These are phyloP conservation scores for Neopestalotiopsis sp. DNA, from an alignment of 2,329 filamentous ascomycete genomes.

Conservation along the genomic window DNA sequence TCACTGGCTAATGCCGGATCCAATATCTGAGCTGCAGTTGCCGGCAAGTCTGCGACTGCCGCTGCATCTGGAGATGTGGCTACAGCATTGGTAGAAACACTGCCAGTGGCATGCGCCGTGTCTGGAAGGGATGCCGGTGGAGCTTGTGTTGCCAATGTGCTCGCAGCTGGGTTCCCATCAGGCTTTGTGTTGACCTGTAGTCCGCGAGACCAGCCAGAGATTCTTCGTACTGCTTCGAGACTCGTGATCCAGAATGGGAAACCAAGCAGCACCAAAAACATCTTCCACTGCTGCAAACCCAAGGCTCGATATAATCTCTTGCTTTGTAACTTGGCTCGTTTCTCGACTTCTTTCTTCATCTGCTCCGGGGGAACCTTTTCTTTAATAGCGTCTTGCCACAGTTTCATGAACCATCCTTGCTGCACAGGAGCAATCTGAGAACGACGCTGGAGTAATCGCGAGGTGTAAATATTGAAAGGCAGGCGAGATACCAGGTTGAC, in stretches of 20 bases:
- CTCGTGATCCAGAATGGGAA: slow-evolving; percentile 56
- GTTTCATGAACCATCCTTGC: slow-evolving; percentile 40
- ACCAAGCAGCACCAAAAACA: slow-evolving; percentile 43
- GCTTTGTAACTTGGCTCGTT: slow-evolving; percentile 30
- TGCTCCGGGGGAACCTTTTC: slow-evolving; percentile 22
- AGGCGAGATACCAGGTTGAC: slow-evolving; percentile 52
- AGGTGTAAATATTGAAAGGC: slow-evolving; percentile 50
- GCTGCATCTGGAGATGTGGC: slow-evolving; percentile 13
- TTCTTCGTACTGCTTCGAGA: slow-evolving; percentile 56
- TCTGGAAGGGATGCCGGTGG: background rate
- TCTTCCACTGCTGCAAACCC: slow-evolving; percentile 55
- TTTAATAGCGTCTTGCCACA: slow-evolving; percentile 26
- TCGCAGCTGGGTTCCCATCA: slow-evolving; percentile 24
- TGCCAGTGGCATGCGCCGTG: slow-evolving; percentile 6
- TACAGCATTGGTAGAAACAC: background rate
- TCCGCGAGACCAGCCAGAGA: slow-evolving; percentile 46
- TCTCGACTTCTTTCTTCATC: slow-evolving; percentile 31
- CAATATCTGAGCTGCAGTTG: slow-evolving; percentile 20
- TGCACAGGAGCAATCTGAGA: slow-evolving; percentile 36
- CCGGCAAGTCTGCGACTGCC: slow-evolving; percentile 28
- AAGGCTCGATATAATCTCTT: slow-evolving; percentile 36
- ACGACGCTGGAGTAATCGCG: slow-evolving; percentile 36
- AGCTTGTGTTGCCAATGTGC: background rate
- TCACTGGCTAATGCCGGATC: slow-evolving; percentile 52
- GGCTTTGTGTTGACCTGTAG: slow-evolving; percentile 33